Conservation (phyloP, 257 asterid species). For the Plectranthus barbatus region DNA sequence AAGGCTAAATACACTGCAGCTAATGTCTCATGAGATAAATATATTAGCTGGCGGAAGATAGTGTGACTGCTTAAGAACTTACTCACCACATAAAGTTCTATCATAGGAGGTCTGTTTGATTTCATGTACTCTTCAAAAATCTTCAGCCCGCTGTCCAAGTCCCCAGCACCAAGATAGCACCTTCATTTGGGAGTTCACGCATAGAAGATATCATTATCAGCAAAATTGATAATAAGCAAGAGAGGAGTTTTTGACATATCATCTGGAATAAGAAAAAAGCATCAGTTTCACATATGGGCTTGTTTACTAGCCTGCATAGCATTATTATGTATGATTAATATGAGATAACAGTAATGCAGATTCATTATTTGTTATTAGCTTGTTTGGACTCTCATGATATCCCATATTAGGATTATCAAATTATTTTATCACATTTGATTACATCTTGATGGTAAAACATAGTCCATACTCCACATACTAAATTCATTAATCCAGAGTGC, state of each 20-base stretch:
- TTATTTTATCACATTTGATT: neutral
- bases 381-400: neutral
- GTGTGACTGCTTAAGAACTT: conserved; percentile 25
- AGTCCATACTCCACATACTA: neutral
- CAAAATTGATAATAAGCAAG: conserved; percentile 1
- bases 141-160: conserved; percentile 62
- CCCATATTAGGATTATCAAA: neutral
- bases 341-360: neutral
- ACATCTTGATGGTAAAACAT: neutral
- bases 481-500: neutral
- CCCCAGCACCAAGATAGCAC: conserved; percentile 71
- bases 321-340: neutral
- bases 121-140: conserved; percentile 68
- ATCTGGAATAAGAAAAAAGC: neutral
- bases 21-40: neutral
- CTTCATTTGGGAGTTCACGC: conserved; percentile 29
- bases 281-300: neutral
- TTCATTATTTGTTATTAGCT: neutral
- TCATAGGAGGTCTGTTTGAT: conserved; percentile 40
- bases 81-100: conserved; percentile 72
- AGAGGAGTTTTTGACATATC: neutral
- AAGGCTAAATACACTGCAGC: neutral
- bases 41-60: conserved; percentile 4
- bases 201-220: conserved; percentile 1
- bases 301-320: neutral